Conservation (phyloP, 805 yeast genomes). For the Huiozyma sinensis region DNA sequence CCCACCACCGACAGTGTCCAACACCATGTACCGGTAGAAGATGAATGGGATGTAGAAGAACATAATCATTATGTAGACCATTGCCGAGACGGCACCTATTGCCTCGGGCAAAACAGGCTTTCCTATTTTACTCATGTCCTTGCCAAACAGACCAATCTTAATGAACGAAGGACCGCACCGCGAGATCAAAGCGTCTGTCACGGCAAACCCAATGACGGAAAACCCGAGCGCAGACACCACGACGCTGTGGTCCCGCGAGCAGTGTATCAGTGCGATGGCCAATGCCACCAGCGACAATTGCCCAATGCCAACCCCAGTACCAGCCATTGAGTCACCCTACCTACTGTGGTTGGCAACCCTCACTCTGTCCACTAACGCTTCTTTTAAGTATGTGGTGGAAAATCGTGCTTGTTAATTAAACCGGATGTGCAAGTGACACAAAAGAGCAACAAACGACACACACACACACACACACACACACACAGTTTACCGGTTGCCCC, state of each 20-base stretch:
- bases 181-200: constrained; percentile 57
- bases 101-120: constrained; percentile 77
- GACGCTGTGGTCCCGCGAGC: constrained; percentile 16
- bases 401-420: no score
- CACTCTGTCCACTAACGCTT: no score
- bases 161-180: constrained; percentile 54
- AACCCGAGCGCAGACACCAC: constrained; percentile 50
- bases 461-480: no score
- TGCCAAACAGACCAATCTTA: constrained; percentile 73
- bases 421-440: no score
- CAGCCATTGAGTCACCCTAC: no score
- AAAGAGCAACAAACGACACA: no score
- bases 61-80: constrained; percentile 71
- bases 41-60: constrained; percentile 79
- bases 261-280: constrained; percentile 9
- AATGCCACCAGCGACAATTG: not conserved
- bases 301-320: no score
- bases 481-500: no score
- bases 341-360: no score
- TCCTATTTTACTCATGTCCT: constrained; percentile 70
- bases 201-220: constrained; percentile 52
- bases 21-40: constrained; percentile 64
- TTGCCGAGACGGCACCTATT: constrained; percentile 82
- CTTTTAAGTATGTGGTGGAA: no score
- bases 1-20: constrained; percentile 49